Evolutionary conservation across 768 basidiomycete species (phyloP).

Genomic region (Lactarius deliciosus): DNA sequence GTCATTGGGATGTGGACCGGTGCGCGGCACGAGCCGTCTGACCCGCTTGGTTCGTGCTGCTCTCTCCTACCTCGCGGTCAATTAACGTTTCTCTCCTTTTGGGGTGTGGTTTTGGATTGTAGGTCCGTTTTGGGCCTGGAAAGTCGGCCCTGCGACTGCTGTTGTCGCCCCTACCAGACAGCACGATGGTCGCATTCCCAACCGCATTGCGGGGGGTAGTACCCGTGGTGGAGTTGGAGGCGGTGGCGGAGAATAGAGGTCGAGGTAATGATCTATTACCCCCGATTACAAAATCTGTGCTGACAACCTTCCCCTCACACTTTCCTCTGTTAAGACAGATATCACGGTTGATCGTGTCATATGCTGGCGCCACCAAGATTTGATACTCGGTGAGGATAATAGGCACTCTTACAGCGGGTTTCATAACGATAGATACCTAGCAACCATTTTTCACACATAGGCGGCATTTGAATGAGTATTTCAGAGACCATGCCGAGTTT

Average conservation of each 20-base stretch:
- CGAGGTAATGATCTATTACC: background rate
- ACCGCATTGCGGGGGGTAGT: background rate
- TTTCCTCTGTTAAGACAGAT: no score
- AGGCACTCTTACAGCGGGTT: no score
- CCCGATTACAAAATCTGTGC: background rate
- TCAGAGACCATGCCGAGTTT: no score
- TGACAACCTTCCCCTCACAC: no score
- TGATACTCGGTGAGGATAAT: no score
- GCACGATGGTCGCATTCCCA: background rate
- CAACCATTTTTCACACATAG: no score
- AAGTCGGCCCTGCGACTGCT: constrained; percentile 33
- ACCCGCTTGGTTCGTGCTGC: constrained; percentile 43
- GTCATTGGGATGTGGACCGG: constrained; percentile 59
- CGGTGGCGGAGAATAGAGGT: background rate
- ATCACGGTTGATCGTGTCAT: no score
- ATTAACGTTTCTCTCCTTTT: background rate
- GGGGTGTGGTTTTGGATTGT: background rate
- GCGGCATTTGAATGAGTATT: no score
- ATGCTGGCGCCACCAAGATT: no score
- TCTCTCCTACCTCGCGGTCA: background rate
- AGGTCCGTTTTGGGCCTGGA: constrained; percentile 50
- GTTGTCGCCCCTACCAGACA: background rate
- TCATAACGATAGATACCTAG: no score
- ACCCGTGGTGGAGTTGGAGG: background rate
- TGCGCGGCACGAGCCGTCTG: constrained; percentile 44